phyloP scores from a whole-genome alignment of 2,329 filamentous ascomycete species.

The Penicillium psychrosexuale region DNA sequence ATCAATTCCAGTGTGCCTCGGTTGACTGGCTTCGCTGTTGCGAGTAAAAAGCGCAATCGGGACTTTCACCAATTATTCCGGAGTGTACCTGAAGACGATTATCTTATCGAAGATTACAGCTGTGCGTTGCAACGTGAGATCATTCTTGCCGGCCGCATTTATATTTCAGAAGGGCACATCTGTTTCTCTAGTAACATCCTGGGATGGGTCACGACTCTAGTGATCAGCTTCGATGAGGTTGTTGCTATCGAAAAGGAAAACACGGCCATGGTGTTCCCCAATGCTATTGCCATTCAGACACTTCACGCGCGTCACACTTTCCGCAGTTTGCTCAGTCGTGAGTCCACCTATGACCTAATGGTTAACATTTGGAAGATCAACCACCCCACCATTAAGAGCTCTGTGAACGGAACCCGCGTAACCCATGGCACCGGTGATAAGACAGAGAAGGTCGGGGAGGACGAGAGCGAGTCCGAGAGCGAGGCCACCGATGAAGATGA shows the following conservation, averaged over 20 bases:
- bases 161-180: slow-evolving; percentile 94
- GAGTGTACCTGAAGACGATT: slow-evolving; percentile 96
- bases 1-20: slow-evolving; percentile 63
- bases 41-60: slow-evolving; percentile 90
- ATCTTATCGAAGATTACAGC: slow-evolving; percentile 97
- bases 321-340: slow-evolving; percentile 88
- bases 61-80: slow-evolving; percentile 94
- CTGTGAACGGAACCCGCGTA: slow-evolving; percentile 80
- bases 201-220: slow-evolving; percentile 94
- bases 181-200: slow-evolving; percentile 99
- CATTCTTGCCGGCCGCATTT: slow-evolving; percentile 85
- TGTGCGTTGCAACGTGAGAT: slow-evolving; percentile 95
- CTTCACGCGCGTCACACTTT: slow-evolving; percentile 94
- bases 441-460: slow-evolving; percentile 70
- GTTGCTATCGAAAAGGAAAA: slow-evolving; percentile 96
- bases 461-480: slow-evolving; percentile 67
- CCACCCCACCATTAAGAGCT: slow-evolving; percentile 87
- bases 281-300: slow-evolving; percentile 94
- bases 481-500: slow-evolving; percentile 74
- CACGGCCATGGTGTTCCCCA: slow-evolving; percentile 92
- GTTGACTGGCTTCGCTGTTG: slow-evolving; percentile 90
- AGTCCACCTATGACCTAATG: slow-evolving; percentile 94
- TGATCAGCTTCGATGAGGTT: slow-evolving; percentile 98
- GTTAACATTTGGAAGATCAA: slow-evolving; percentile 98
- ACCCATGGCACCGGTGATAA: slow-evolving; percentile 82